Evolutionary conservation across 163 green algal genomes (phyloP).

Genomic region (Scenedesmus sp.): DNA sequence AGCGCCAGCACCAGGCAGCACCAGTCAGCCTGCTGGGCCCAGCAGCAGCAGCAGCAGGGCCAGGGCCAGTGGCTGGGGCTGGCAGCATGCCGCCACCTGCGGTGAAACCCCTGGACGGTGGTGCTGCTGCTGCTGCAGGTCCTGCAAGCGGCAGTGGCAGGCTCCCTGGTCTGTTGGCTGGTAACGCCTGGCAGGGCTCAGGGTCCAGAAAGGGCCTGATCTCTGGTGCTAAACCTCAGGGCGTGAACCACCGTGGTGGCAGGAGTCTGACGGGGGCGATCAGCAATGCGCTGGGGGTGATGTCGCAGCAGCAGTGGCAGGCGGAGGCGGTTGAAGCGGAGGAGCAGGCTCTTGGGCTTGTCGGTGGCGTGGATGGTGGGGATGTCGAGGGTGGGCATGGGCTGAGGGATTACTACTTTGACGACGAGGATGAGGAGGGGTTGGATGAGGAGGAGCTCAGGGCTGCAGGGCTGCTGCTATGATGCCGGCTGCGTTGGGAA

Average conservation of each 20-base stretch:
- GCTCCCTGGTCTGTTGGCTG: not conserved
- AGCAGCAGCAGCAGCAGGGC: slow-evolving; percentile 1
- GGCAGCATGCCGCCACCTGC: not conserved
- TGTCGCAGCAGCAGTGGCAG: slow-evolving; percentile 2
- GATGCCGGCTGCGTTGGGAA: not conserved
- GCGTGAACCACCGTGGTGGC: not conserved
- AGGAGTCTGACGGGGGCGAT: slow-evolving; percentile 20
- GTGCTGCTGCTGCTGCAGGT: not conserved
- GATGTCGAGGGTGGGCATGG: not conserved
- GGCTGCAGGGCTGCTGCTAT: not conserved
- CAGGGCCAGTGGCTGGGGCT: not conserved
- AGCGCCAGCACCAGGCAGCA: slow-evolving; percentile 42
- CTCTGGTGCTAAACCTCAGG: not conserved
- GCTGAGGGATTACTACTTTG: slow-evolving; percentile 50
- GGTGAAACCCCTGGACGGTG: not conserved
- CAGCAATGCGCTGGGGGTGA: slow-evolving; percentile 27
- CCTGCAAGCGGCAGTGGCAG: not conserved
- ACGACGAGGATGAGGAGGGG: slow-evolving; percentile 44
- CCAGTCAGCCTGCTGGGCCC: not conserved
- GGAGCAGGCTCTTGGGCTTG: slow-evolving; percentile 14
- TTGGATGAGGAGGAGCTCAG: slow-evolving; percentile 25
- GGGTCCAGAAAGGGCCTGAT: not conserved
- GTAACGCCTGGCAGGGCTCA: not conserved
- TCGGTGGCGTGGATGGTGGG: not conserved
- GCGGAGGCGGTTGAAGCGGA: slow-evolving; percentile 33